These are phyloP conservation scores for Chaetomium tenue DNA, from an alignment of 495 filamentous ascomycete species.

Conservation along the genomic window DNA sequence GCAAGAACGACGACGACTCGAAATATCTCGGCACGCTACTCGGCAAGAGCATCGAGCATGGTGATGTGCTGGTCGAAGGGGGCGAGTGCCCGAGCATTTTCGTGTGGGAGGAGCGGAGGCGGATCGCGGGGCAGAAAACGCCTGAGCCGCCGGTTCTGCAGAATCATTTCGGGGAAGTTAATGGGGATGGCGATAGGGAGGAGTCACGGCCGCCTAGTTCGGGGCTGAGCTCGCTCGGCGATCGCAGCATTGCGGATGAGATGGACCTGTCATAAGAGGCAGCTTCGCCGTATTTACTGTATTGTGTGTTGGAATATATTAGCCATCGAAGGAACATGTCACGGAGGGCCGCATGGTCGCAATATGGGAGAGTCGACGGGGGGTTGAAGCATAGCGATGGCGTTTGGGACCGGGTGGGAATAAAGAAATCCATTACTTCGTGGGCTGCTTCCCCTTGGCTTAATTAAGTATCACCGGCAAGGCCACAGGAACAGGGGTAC, in stretches of 20 bases:
- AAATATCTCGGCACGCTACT: conserved; percentile 77
- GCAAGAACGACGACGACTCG: conserved; percentile 73
- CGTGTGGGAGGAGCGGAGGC: conserved; percentile 57
- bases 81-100: conserved; percentile 62
- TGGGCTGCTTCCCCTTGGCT: background rate
- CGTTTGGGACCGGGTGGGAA: conserved; percentile 21
- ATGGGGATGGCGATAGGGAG: conserved; percentile 22
- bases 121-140: conserved; percentile 28
- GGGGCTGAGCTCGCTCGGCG: conserved; percentile 52
- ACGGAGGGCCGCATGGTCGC: no score
- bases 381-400: conserved; percentile 34
- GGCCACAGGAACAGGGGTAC: no score
- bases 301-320: background rate
- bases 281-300: no score
- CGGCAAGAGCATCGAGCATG: conserved; percentile 65
- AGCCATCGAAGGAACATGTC: background rate
- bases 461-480: background rate
- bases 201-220: conserved; percentile 51
- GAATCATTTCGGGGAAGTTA: background rate
- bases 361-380: background rate
- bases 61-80: conserved; percentile 68
- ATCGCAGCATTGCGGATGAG: conserved; percentile 43
- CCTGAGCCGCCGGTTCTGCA: conserved; percentile 17
- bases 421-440: background rate
- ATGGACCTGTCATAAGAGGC: conserved; percentile 34